phyloP scores from a whole-genome alignment of 2,329 filamentous ascomycete genomes.

The Alternaria conjuncta region DNA sequence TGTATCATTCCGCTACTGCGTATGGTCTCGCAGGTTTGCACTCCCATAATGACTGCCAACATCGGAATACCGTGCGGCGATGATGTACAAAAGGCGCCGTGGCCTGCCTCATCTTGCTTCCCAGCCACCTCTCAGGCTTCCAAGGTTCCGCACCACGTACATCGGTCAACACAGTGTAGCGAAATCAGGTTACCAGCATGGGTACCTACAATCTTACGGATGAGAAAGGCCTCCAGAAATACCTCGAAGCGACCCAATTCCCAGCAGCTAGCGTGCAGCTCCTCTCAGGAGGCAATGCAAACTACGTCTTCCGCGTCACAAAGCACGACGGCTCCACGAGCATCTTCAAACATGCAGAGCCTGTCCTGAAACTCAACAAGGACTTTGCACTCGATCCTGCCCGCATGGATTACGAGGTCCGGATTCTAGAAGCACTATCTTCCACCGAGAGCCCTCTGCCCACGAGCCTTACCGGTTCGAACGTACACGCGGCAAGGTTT shows the following conservation, averaged over 20 bases:
- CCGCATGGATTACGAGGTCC: slow-evolving; percentile 47
- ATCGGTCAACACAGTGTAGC: neutral
- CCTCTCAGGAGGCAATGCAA: slow-evolving; percentile 45
- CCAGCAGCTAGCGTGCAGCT: slow-evolving; percentile 13
- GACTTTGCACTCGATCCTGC: slow-evolving; percentile 32
- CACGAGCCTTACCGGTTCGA: neutral
- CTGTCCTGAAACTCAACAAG: slow-evolving; percentile 32
- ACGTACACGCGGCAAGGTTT: slow-evolving; percentile 27
- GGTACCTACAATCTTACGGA: slow-evolving; percentile 21
- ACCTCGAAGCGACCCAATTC: slow-evolving; percentile 19
- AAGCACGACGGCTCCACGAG: slow-evolving; percentile 14
- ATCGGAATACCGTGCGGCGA: neutral
- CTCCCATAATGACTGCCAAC: neutral
- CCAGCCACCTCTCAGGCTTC: neutral
- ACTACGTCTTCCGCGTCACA: slow-evolving; percentile 44
- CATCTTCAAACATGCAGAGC: slow-evolving; percentile 47
- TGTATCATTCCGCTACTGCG: slow-evolving; percentile 13
- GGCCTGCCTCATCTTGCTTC: neutral
- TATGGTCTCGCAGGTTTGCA: no score
- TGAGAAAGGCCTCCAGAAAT: slow-evolving; percentile 25
- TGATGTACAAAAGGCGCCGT: neutral
- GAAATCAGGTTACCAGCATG: neutral
- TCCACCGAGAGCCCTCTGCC: slow-evolving; percentile 3
- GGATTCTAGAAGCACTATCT: slow-evolving; percentile 26
- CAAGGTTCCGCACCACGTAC: neutral